Conservation (phyloP, 2,329 filamentous ascomycete genomes). For the Aspergillus costaricaensis region DNA sequence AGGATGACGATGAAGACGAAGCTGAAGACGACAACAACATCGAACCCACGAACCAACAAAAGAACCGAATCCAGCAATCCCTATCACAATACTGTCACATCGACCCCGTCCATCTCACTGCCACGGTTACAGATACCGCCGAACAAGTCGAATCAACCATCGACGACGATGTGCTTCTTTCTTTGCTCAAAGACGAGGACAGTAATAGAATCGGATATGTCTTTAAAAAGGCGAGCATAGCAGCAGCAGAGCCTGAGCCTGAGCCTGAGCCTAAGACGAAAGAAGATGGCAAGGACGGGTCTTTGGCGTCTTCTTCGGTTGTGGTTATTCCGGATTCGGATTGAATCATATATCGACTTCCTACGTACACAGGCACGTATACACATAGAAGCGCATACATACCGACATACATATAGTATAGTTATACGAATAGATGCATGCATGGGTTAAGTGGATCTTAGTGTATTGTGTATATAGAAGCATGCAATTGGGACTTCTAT, state of each 20-base stretch:
- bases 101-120: slow-evolving; percentile 36
- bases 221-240: slow-evolving; percentile 39
- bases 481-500: too few relatives aligned
- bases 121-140: slow-evolving; percentile 11
- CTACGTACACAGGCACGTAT: background rate
- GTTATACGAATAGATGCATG: too few relatives aligned
- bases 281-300: slow-evolving; percentile 2
- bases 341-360: background rate
- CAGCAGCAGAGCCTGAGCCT: slow-evolving; percentile 13
- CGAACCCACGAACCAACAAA: slow-evolving; percentile 22
- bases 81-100: slow-evolving; percentile 48
- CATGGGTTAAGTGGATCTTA: too few relatives aligned
- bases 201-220: slow-evolving; percentile 39
- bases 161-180: slow-evolving; percentile 38
- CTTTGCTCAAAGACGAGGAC: slow-evolving; percentile 41
- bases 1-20: too few relatives aligned
- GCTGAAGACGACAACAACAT: background rate
- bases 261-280: too few relatives aligned
- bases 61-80: slow-evolving; percentile 45
- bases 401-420: background rate
- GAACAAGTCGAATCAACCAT: slow-evolving; percentile 28
- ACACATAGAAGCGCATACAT: background rate
- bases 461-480: too few relatives aligned
- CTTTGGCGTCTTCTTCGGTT: background rate
- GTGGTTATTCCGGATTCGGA: background rate